A percentile compares a stretch with the other conserved stretches of the same genome.
These are phyloP conservation scores for Leccinum rimulosum DNA, from an alignment of 768 basidiomycete genomes.

Conservation along the genomic window DNA sequence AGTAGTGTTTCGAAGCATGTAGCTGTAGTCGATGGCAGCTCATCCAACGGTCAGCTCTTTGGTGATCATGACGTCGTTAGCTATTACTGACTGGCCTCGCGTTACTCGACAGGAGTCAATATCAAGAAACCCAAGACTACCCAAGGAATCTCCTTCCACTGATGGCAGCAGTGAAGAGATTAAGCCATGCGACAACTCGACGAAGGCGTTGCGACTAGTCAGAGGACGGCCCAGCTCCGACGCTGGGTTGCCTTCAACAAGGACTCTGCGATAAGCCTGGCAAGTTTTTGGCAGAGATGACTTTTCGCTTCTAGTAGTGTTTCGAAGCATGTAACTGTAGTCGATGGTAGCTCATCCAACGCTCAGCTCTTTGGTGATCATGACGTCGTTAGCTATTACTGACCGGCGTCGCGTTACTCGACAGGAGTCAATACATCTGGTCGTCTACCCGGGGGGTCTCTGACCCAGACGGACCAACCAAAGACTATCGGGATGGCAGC, in stretches of 20 bases:
- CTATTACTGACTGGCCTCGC: background rate
- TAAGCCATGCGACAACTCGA: no score
- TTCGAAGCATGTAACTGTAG: background rate
- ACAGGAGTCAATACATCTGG: constrained; percentile 9
- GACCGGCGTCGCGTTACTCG: background rate
- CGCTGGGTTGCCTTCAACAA: constrained; percentile 5
- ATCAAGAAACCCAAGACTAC: no score
- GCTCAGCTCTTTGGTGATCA: background rate
- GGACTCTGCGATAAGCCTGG: constrained; percentile 3
- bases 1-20: background rate
- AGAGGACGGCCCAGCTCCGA: constrained; percentile 1
- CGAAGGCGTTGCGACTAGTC: background rate
- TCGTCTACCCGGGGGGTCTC: constrained; percentile 17
- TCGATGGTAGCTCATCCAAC: background rate
- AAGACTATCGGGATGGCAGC: constrained; percentile 3
- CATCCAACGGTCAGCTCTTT: constrained; percentile 2
- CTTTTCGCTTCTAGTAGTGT: background rate
- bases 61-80: background rate
- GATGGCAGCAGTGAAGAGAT: no score
- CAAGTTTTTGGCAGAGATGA: constrained; percentile 9
- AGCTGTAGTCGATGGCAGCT: background rate
- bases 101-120: no score
- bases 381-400: background rate
- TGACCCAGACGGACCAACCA: constrained; percentile 6
- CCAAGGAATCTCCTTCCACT: no score